phyloP scores from a whole-genome alignment of 441 rosid species.

The Melastoma candidum region DNA sequence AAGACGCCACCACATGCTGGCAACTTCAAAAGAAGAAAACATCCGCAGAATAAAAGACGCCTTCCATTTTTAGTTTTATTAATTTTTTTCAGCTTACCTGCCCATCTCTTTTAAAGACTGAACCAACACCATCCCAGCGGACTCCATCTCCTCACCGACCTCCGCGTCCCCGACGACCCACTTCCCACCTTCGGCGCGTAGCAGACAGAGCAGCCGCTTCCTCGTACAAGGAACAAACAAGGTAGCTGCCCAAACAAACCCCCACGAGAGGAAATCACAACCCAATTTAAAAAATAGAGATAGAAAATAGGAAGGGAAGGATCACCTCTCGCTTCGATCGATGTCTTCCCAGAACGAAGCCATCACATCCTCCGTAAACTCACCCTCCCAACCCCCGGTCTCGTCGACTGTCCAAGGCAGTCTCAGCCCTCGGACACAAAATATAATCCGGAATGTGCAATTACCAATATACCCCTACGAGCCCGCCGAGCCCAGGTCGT shows the following conservation, averaged over 20 bases:
- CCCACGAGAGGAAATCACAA: not conserved
- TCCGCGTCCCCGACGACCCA: constrained; percentile 17
- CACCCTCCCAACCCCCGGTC: no score
- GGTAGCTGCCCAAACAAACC: constrained; percentile 32
- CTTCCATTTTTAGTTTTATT: no score
- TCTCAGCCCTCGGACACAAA: no score
- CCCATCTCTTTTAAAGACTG: constrained; percentile 64
- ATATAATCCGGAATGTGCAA: no score
- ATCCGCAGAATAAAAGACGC: not conserved
- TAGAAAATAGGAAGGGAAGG: not conserved
- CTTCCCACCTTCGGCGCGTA: constrained; percentile 21
- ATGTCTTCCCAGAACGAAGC: constrained; percentile 52
- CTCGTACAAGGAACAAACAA: constrained; percentile 65
- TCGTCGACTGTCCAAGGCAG: no score
- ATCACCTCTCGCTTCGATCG: constrained; percentile 63
- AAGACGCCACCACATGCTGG: no score
- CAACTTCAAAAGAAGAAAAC: not conserved
- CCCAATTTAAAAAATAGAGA: constrained; percentile 1
- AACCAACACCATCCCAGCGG: constrained; percentile 77
- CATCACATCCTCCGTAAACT: constrained; percentile 15
- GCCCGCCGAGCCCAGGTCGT: no score
- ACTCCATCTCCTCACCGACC: constrained; percentile 42
- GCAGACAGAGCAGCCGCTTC: constrained; percentile 58
- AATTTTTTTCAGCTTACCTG: constrained; percentile 27
- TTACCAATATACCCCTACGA: no score